phyloP scores from a whole-genome alignment of 306 rosid genomes.

The Pterocarpus macrocarpus region DNA sequence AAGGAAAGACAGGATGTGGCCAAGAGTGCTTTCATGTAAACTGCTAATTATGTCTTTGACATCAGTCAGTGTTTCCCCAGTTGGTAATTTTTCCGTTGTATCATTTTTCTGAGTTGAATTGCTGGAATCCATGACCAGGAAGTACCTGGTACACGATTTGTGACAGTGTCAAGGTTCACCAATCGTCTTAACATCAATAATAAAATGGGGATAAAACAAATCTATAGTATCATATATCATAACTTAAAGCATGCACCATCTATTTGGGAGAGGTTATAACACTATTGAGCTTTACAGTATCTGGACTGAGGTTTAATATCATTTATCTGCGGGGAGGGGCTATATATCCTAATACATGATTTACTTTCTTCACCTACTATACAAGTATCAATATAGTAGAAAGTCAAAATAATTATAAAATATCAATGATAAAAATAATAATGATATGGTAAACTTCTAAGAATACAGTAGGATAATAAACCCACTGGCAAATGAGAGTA shows the following conservation, averaged over 20 bases:
- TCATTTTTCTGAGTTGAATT: neutral
- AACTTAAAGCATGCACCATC: too few species aligned
- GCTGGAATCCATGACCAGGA: constrained; percentile 39
- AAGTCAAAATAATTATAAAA: too few species aligned
- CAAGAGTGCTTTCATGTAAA: constrained; percentile 41
- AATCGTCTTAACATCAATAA: neutral
- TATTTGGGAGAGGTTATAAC: too few species aligned
- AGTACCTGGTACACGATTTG: neutral
- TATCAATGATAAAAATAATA: too few species aligned
- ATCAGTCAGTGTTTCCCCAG: neutral
- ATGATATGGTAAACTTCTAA: too few species aligned
- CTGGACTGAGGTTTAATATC: too few species aligned
- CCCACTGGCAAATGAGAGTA: neutral
- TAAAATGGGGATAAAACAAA: neutral
- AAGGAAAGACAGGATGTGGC: constrained; percentile 43
- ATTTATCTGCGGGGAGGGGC: too few species aligned
- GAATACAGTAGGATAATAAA: too few species aligned
- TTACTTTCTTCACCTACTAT: too few species aligned
- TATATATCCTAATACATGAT: too few species aligned
- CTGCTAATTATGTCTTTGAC: constrained; percentile 40
- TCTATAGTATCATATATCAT: neutral
- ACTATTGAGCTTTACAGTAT: too few species aligned
- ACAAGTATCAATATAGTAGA: too few species aligned
- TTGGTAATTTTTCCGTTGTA: neutral
- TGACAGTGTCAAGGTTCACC: neutral